phyloP scores from a whole-genome alignment of 768 basidiomycete genomes.

The Pleurotus sapidus region DNA sequence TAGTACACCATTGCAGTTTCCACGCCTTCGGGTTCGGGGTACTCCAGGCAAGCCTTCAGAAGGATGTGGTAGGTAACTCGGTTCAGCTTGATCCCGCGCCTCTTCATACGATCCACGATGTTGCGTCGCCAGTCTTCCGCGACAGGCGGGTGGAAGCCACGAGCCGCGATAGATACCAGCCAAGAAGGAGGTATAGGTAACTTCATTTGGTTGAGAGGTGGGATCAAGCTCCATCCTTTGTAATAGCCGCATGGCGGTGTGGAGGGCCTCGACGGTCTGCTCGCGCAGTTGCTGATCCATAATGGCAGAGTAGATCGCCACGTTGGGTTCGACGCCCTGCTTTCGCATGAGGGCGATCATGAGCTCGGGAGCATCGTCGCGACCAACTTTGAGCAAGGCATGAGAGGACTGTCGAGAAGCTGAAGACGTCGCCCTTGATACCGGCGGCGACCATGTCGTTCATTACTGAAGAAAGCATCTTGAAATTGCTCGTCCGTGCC shows the following conservation, averaged over 20 bases:
- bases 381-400: conserved; percentile 66
- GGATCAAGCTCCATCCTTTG: conserved; percentile 67
- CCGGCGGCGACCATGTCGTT: conserved; percentile 50
- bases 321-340: conserved; percentile 71
- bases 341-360: conserved; percentile 74
- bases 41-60: conserved; percentile 62
- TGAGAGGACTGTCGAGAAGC: conserved; percentile 85
- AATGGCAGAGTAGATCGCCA: conserved; percentile 75
- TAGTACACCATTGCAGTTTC: conserved; percentile 56
- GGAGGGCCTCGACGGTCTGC: conserved; percentile 49
- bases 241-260: conserved; percentile 67
- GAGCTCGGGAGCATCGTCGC: conserved; percentile 60
- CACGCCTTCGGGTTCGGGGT: conserved; percentile 45
- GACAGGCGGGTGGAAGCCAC: conserved; percentile 42
- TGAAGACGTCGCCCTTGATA: conserved; percentile 75
- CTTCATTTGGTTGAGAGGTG: conserved; percentile 57
- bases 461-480: conserved; percentile 55
- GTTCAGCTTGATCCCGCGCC: conserved; percentile 49
- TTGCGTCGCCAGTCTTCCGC: conserved; percentile 44
- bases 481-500: conserved; percentile 59
- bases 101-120: conserved; percentile 59
- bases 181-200: conserved; percentile 84
- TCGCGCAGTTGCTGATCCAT: conserved; percentile 71
- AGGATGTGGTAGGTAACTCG: conserved; percentile 76
- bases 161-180: conserved; percentile 64